These are phyloP conservation scores for Cucurbita argyrosperma DNA, from an alignment of 306 rosid genomes.

Conservation along the genomic window DNA sequence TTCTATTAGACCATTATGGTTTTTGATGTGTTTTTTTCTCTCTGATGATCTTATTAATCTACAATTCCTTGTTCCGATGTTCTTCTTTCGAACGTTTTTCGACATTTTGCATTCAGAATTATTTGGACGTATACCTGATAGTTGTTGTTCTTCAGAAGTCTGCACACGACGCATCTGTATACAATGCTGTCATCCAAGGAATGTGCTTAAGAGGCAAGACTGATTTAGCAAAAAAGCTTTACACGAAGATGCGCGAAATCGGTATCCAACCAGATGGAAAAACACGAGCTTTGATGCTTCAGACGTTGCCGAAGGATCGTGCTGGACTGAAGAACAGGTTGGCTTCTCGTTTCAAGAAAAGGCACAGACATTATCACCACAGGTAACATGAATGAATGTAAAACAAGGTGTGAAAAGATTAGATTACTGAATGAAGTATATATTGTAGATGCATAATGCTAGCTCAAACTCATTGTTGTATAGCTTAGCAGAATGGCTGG, in stretches of 20 bases:
- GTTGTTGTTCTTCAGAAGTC: conserved; percentile 23
- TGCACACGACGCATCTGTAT: conserved; percentile 41
- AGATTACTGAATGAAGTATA: background rate
- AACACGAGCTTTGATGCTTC: conserved; percentile 65
- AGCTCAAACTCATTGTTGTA: background rate
- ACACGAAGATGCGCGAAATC: conserved; percentile 35
- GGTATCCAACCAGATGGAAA: conserved; percentile 57
- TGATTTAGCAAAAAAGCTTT: conserved; percentile 43
- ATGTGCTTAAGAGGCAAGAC: conserved; percentile 51
- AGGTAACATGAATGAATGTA: background rate
- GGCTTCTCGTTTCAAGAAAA: conserved; percentile 15
- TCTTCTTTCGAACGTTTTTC: background rate
- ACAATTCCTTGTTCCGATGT: background rate
- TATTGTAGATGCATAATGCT: background rate
- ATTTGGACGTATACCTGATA: background rate
- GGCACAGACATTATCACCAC: background rate
- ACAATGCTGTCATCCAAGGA: conserved; percentile 69
- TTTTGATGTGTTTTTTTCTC: background rate
- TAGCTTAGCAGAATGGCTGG: background rate
- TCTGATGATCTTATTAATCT: background rate
- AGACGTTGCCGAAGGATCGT: conserved; percentile 17
- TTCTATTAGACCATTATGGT: background rate
- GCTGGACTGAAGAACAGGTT: conserved; percentile 7
- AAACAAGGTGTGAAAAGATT: background rate
- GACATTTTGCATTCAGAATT: background rate